These are phyloP conservation scores for Vanilla planifolia DNA, from an alignment of 106 monocot species.

Conservation along the genomic window DNA sequence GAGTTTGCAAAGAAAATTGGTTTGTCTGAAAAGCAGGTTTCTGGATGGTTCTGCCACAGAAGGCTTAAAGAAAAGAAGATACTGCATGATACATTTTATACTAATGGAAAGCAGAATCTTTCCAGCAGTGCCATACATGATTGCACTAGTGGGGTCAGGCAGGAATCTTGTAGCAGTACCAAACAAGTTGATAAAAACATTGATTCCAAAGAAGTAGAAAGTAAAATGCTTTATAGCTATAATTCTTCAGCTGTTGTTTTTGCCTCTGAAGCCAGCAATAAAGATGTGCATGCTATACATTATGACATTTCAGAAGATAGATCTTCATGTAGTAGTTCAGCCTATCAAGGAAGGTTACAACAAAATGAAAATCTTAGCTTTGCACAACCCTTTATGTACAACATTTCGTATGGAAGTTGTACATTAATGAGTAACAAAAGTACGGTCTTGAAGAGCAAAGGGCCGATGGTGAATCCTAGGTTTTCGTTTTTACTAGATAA, in stretches of 20 bases:
- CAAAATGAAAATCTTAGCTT: conserved; percentile 1
- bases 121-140: conserved; percentile 26
- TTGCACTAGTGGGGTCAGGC: conserved; percentile 22
- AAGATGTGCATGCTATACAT: conserved; percentile 1
- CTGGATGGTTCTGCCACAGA: conserved; percentile 50
- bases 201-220: conserved; percentile 39
- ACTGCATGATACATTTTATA: conserved; percentile 14
- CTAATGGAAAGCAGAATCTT: conserved; percentile 20
- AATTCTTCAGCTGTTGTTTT: conserved; percentile 9
- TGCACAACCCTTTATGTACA: conserved; percentile 8
- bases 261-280: conserved; percentile 5
- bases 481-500: conserved; percentile 5
- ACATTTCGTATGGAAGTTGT: conserved; percentile 7
- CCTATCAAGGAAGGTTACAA: conserved; percentile 22
- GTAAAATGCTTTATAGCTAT: conserved; percentile 14
- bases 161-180: conserved; percentile 46
- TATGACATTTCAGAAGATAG: conserved; percentile 13
- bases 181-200: conserved; percentile 32
- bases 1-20: conserved; percentile 25
- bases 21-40: conserved; percentile 33
- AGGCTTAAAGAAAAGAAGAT: conserved; percentile 37
- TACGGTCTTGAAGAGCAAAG: background rate
- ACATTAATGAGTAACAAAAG: conserved; percentile 6
- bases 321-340: conserved; percentile 25
- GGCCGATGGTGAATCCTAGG: background rate